Base-by-base conservation (phyloP, 192 early-diverging fungal genomes). In the Chytriomyces sp. region DNA sequence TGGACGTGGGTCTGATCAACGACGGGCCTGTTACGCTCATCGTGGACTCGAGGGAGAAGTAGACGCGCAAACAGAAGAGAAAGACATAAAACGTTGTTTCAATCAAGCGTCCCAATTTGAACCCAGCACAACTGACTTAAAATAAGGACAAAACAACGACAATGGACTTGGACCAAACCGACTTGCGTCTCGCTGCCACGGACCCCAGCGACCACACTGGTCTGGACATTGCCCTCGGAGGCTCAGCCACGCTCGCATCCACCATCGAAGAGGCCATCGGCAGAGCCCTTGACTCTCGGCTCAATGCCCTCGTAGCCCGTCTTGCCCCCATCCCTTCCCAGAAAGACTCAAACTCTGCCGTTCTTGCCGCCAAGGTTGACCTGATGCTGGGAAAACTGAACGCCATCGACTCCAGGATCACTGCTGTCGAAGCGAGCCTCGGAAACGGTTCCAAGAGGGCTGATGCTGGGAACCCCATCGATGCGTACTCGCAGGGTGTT, bases 1-100 rank as follows among this genome's bases (percentile, higher is more conserved):
- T 98, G 97, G 75, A 90, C 59, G 97, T 98, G 23, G 86, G 85
- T 11, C 86, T 96, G 80, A 86, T 90, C 9, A 98, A 98, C 80
- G 95, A 98, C 45, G 83, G 86, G 45, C 77, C 77, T 7, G 69
- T 78, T 7, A 78, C 77, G 35, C 13, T 78, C 7, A 11, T 78
- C 18, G 8, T 78, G 5, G 77, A 78, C 45, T 64, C 69, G 16
- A 24, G 47, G 46, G 62, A 75, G 8, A 71, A 43, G 57, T 57
- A 71, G 57, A 20, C 20, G 53, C 0, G 53, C 20, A 20, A 57
- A 35, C 28, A 35, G 35, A 35, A 35, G 35, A 35, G 35, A 35
- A 35, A 35, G 35, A 1, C 35, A 35, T 35, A 35, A 35, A 35
- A 4, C 35, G 35, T 2, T 35, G 35, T 35, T 35, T 35, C 4